Conservation (phyloP, 495 filamentous ascomycete genomes). For the Mycothermus thermophilus region DNA sequence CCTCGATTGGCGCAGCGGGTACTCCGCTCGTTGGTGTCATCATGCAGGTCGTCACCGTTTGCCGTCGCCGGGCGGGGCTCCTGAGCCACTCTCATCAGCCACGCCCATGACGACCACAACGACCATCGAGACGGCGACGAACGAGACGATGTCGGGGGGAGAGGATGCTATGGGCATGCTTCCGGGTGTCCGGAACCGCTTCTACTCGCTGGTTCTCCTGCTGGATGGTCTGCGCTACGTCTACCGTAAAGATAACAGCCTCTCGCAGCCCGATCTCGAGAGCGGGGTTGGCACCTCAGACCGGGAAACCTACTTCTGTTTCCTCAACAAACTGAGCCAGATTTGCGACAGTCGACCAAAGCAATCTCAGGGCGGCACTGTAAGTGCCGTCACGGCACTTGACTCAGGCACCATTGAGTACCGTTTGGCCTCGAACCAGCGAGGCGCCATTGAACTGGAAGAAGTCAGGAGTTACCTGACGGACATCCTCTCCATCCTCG, state of each 20-base stretch:
- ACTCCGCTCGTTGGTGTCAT: no score
- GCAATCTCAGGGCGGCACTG: constrained; percentile 3
- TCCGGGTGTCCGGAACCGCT: no score
- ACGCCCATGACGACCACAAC: no score
- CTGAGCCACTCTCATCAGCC: no score
- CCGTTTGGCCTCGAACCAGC: constrained; percentile 13
- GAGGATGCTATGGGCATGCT: no score
- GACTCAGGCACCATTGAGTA: constrained; percentile 12
- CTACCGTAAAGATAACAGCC: background rate
- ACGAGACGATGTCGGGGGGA: background rate
- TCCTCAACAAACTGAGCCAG: constrained; percentile 17
- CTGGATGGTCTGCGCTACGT: constrained; percentile 5
- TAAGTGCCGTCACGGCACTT: constrained; percentile 12
- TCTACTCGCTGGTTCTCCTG: constrained; percentile 14
- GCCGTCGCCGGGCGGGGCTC: no score
- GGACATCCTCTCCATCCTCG: constrained; percentile 3
- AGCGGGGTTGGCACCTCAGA: background rate
- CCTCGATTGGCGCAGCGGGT: no score
- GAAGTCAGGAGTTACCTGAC: background rate
- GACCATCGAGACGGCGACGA: no score
- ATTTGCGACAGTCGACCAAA: constrained; percentile 12
- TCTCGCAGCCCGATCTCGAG: constrained; percentile 8
- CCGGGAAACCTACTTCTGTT: constrained; percentile 7
- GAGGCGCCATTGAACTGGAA: background rate
- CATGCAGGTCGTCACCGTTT: no score